phyloP scores from a whole-genome alignment of 495 filamentous ascomycete genomes.

The Neurospora sp. region DNA sequence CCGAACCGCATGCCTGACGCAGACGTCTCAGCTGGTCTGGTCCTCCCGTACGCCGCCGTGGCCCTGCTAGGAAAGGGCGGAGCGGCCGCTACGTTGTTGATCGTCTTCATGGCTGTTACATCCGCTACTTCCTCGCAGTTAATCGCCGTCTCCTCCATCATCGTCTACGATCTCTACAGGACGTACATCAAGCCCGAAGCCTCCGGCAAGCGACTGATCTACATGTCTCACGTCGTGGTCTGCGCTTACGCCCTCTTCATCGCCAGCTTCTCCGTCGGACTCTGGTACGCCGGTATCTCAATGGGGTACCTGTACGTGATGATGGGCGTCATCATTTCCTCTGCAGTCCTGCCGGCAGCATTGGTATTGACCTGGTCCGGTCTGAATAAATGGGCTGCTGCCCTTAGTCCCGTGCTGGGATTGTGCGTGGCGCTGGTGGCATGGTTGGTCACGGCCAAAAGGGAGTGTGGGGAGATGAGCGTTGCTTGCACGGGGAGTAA shows the following conservation, averaged over 20 bases:
- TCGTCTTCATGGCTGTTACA: slow-evolving; percentile 96
- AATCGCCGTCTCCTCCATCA: slow-evolving; percentile 87
- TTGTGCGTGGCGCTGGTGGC: slow-evolving; percentile 67
- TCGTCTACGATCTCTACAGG: slow-evolving; percentile 87
- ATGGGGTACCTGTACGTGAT: slow-evolving; percentile 66
- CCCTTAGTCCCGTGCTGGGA: slow-evolving; percentile 65
- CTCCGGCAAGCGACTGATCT: slow-evolving; percentile 71
- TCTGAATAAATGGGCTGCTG: slow-evolving; percentile 73
- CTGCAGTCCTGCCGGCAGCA: slow-evolving; percentile 73
- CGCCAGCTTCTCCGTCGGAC: slow-evolving; percentile 72
- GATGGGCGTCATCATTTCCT: slow-evolving; percentile 87
- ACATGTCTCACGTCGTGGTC: slow-evolving; percentile 71
- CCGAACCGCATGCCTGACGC: slow-evolving; percentile 58
- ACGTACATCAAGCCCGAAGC: slow-evolving; percentile 52
- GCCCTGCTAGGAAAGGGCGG: slow-evolving; percentile 85
- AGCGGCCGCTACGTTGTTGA: slow-evolving; percentile 69
- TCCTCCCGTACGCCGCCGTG: slow-evolving; percentile 80
- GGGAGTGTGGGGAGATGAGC: slow-evolving; percentile 58
- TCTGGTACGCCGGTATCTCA: slow-evolving; percentile 53
- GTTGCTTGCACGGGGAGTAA: slow-evolving; percentile 72
- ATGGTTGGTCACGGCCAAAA: slow-evolving; percentile 86
- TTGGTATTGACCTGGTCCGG: slow-evolving; percentile 73
- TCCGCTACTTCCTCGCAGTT: slow-evolving; percentile 81
- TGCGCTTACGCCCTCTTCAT: slow-evolving; percentile 71
- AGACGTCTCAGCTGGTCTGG: slow-evolving; percentile 79